phyloP scores from a whole-genome alignment of 306 rosid species.

The Echinosophora koreensis region DNA sequence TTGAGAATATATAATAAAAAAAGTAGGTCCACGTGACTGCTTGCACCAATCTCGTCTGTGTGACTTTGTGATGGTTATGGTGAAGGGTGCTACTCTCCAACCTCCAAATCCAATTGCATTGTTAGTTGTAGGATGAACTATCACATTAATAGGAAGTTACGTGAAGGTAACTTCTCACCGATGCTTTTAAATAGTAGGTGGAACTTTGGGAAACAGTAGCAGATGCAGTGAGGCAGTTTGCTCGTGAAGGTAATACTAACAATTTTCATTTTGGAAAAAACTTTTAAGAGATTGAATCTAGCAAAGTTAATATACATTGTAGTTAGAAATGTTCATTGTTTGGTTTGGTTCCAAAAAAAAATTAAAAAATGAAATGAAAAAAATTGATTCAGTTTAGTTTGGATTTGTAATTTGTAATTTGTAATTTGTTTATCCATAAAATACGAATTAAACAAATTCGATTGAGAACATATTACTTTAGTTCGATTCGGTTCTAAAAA shows the following conservation, averaged over 20 bases:
- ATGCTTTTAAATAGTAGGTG: constrained; percentile 29
- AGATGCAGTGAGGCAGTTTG: constrained; percentile 12
- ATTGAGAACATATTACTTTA: too few species aligned
- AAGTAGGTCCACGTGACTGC: constrained; percentile 47
- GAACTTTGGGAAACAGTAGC: constrained; percentile 35
- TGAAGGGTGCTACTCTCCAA: constrained; percentile 46
- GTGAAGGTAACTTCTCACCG: constrained; percentile 46
- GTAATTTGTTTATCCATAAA: too few species aligned
- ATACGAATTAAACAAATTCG: too few species aligned
- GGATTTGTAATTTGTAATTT: too few species aligned
- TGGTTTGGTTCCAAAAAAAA: too few species aligned
- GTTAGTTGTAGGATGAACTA: constrained; percentile 42
- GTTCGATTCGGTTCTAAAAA: too few species aligned
- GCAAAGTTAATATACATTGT: not conserved
- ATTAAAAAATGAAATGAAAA: too few species aligned
- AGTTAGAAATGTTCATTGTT: too few species aligned
- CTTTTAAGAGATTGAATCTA: not conserved
- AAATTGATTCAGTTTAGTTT: too few species aligned
- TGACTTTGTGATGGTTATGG: constrained; percentile 44
- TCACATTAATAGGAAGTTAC: constrained; percentile 39
- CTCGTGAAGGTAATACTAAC: constrained; percentile 37
- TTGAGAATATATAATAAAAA: constrained; percentile 24
- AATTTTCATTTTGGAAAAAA: not conserved
- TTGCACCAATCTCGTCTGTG: constrained; percentile 19
- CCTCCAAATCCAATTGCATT: constrained; percentile 41